Percentiles rank a stretch among this genome's conserved stretches.
phyloP scores from a whole-genome alignment of 768 basidiomycete species.

The Trametopsis cervina region DNA sequence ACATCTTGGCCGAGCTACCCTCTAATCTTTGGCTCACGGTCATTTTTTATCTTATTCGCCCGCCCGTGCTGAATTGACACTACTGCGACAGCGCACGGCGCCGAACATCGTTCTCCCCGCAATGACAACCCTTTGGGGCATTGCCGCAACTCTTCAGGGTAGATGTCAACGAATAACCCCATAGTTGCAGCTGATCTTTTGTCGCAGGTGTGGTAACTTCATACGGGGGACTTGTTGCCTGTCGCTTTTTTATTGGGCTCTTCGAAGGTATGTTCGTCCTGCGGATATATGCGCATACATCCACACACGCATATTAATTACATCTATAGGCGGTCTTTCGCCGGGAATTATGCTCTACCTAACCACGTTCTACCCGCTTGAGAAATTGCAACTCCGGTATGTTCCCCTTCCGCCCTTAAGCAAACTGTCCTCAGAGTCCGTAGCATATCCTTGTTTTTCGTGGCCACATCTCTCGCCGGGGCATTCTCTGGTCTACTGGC shows the following conservation, averaged over 20 bases:
- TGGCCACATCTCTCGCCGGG: slow-evolving; percentile 41
- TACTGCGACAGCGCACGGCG: slow-evolving; percentile 30
- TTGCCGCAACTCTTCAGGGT: slow-evolving; percentile 55
- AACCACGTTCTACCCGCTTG: slow-evolving; percentile 22
- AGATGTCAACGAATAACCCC: neutral
- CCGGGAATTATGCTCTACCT: slow-evolving; percentile 20
- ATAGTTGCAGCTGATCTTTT: neutral
- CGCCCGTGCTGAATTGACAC: neutral
- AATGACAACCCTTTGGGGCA: slow-evolving; percentile 57
- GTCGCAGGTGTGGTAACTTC: slow-evolving; percentile 5
- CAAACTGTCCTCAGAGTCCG: slow-evolving; percentile 52
- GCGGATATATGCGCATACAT: neutral
- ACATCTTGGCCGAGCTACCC: slow-evolving; percentile 53
- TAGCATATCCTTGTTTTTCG: slow-evolving; percentile 34
- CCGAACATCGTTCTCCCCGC: slow-evolving; percentile 52
- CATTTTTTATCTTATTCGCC: neutral
- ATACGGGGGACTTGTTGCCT: slow-evolving; percentile 7
- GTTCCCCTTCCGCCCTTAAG: slow-evolving; percentile 20
- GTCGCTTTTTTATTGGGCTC: slow-evolving; percentile 11
- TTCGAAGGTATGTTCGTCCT: slow-evolving; percentile 11
- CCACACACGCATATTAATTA: neutral
- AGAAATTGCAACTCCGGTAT: slow-evolving; percentile 24
- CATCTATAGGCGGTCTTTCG: slow-evolving; percentile 4
- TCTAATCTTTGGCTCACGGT: slow-evolving; percentile 53
- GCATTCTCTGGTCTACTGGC: slow-evolving; percentile 58